These are phyloP conservation scores for Oligophagozyma castellii DNA, from an alignment of 1,139 yeast species.

Conservation along the genomic window DNA sequence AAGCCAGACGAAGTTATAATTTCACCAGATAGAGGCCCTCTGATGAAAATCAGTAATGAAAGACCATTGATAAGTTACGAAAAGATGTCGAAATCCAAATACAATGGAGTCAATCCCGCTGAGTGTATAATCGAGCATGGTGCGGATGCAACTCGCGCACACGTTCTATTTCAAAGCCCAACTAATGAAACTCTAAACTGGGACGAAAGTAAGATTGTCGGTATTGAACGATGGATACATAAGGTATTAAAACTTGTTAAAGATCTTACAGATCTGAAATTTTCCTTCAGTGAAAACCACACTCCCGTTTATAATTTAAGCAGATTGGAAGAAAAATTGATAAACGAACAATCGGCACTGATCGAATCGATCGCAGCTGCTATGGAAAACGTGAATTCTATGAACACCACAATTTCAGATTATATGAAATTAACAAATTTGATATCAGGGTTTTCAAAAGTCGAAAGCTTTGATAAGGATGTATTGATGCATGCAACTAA, in stretches of 20 bases:
- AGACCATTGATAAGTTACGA: conserved; percentile 51
- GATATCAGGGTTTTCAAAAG: conserved; percentile 30
- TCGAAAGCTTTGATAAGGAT: conserved; percentile 24
- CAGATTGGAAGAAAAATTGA: conserved; percentile 38
- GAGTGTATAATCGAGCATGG: conserved; percentile 70
- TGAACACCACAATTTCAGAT: conserved; percentile 81
- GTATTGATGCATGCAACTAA: conserved; percentile 32
- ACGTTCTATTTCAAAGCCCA: conserved; percentile 88
- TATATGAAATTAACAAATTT: conserved; percentile 72
- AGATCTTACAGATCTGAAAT: conserved; percentile 8
- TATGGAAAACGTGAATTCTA: conserved; percentile 42
- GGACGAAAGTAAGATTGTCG: conserved; percentile 81
- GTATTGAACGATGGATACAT: conserved; percentile 75
- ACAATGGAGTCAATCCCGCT: conserved; percentile 86
- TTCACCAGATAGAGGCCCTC: conserved; percentile 27
- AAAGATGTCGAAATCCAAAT: conserved; percentile 93
- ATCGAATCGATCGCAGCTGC: conserved; percentile 42
- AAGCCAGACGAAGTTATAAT: conserved; percentile 59
- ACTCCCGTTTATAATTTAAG: conserved; percentile 19
- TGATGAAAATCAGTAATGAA: conserved; percentile 32
- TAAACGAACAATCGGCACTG: conserved; percentile 42
- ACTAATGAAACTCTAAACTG: conserved; percentile 68
- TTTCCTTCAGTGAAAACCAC: conserved; percentile 7
- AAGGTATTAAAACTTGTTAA: conserved; percentile 39
- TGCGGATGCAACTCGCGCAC: conserved; percentile 91